A percentile compares a stretch with the other conserved stretches of the same genome.
phyloP scores from a whole-genome alignment of 306 rosid species.

The Oemleria cerasiformis region DNA sequence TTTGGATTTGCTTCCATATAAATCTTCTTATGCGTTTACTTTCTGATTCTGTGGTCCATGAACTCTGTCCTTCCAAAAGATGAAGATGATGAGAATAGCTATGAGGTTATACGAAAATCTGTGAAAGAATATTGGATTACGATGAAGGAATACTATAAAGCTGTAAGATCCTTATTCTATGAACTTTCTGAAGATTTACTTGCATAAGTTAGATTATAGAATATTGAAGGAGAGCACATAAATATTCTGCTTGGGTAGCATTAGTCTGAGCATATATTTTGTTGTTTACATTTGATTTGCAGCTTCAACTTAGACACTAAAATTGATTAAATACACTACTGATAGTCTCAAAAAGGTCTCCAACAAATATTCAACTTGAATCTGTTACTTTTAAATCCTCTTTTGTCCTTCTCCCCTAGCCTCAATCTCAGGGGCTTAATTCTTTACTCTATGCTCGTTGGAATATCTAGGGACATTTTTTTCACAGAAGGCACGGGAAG shows the following conservation, averaged over 20 bases:
- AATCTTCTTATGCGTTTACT: neutral
- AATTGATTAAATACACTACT: neutral
- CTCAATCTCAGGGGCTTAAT: neutral
- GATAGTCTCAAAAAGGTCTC: neutral
- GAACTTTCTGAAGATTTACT: slow-evolving; percentile 8
- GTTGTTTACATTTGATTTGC: neutral
- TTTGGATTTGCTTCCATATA: too few species aligned
- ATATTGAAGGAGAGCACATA: neutral
- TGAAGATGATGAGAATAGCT: slow-evolving; percentile 34
- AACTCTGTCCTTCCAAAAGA: too few species aligned
- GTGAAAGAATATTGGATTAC: slow-evolving; percentile 40
- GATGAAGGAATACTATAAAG: slow-evolving; percentile 39
- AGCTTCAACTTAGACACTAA: neutral
- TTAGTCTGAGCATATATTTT: neutral
- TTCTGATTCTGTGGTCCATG: neutral
- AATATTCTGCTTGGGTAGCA: neutral
- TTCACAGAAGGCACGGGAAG: slow-evolving; percentile 36
- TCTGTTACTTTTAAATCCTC: neutral
- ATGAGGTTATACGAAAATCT: slow-evolving; percentile 28
- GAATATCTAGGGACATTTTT: slow-evolving; percentile 33
- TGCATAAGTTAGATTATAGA: neutral
- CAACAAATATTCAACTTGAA: neutral
- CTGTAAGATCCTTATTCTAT: slow-evolving; percentile 30
- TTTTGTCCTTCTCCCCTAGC: neutral
- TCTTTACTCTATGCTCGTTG: slow-evolving; percentile 1